Evolutionary conservation across 192 early-diverging fungal species (phyloP), one percentile per base, ranked within the genome.

Genomic region (Piromyces finnis): DNA sequence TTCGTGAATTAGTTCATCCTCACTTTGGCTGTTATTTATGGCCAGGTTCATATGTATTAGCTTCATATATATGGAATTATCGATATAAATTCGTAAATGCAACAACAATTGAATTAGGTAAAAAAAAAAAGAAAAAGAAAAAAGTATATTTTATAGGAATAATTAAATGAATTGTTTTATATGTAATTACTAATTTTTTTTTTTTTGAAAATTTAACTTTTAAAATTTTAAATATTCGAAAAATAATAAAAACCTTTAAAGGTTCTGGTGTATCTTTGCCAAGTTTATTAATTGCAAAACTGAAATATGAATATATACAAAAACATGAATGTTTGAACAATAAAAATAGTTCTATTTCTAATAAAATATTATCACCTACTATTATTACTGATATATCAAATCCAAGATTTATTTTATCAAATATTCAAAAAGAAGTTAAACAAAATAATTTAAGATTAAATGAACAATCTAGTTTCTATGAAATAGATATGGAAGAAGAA

Each of bases 241-340:
- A n/a, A n/a, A n/a, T n/a, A n/a, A n/a, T n/a, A n/a, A n/a, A n/a
- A n/a, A n/a, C n/a, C n/a, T n/a, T n/a, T 32, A 9, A 32, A 6
- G 91, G 92, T 2, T 86, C 88, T 78, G 94, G 94, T 13, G 92
- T 91, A 5, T 90, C 87, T 0, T 81, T 94, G 16, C 91, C 92
- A 16, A 89, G 92, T 14, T 81, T 94, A 18, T 78, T 87, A 9
- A 36, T 82, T 15, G 82, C 86, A 16, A 81, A 36, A n/a, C n/a
- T 84, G 27, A 78, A 81, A 68, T 68, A 68, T 68, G 51, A 68
- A 27, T 68, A 68, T 68, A 11, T 68, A 22, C 18, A 68, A 17
- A 68, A 68, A n/a, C 22, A 0, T 0, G n/a, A 51, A 14, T 3
- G 22, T 5, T 1, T 14, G 6, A 51, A 51, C 14, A 51, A 51